Evolutionary conservation across 1,139 yeast genomes (phyloP), one percentile per base, ranked within the genome.

Genomic region (Casaregolazyma suthepensis): DNA sequence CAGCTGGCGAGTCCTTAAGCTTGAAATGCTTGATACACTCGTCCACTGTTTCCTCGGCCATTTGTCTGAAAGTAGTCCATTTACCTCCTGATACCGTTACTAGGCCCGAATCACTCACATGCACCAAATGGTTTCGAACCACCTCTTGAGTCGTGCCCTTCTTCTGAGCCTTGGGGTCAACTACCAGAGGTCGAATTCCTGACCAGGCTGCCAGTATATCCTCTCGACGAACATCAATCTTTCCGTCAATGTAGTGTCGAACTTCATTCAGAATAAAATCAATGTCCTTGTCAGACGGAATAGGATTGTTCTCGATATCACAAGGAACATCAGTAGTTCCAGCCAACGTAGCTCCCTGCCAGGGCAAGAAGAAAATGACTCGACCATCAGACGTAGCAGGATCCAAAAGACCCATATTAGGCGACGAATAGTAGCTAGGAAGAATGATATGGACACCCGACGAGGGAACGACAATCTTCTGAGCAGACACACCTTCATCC

Each of bases 1-100:
- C 76, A 66, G 96, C 87, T 60, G 75, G 75, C 53, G 73, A 72
- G 48, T 75, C 70, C 13, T 66, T 65, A 53, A 80, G 77, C 51
- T 71, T 69, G 60, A 75, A 77, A 52, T 76, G 71, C 65, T 80
- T 77, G 53, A 88, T 77, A 56, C 88, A 81, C 61, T 82, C 82
- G 70, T 88, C 86, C 51, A 91, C 85, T 49, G 96, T 88, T 74
- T 91, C 96, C 74, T 90, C 84, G 40, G 98, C 96, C 98, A 91
- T 91, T 75, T 89, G 96, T 75, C 98, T 81, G 75, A 90, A 91
- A 44, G 98, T 91, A 54, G 98, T 91, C 98, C 98, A 91, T 74
- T 91, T 91, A 71, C 98, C 98, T 66, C 98, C 98, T 29, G 96
- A 86, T 63, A 91, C 87, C 50, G 98, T 91, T 51, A 91, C 77